Evolutionary conservation across 352 stramenopile species (phyloP).

Genomic region (Phytophthora ramorum): DNA sequence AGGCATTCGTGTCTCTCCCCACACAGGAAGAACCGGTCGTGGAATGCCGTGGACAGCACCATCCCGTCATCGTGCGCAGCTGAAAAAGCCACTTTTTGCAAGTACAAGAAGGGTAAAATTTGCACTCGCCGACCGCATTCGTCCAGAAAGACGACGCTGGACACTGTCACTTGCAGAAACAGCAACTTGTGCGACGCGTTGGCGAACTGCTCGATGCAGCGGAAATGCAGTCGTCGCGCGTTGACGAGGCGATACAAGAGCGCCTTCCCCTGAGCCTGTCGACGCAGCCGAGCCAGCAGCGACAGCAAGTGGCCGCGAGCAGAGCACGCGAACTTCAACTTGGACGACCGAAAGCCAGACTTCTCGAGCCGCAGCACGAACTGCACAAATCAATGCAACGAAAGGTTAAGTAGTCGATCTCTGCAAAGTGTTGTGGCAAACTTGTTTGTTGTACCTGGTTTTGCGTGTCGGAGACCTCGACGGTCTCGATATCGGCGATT

Average conservation of each 20-base stretch:
- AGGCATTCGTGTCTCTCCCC: slow-evolving; percentile 64
- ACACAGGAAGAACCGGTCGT: slow-evolving; percentile 77
- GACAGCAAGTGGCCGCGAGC: slow-evolving; percentile 65
- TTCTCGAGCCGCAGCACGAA: slow-evolving; percentile 73
- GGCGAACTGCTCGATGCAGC: slow-evolving; percentile 74
- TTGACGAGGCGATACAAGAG: slow-evolving; percentile 41
- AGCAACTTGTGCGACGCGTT: slow-evolving; percentile 63
- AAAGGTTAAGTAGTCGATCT: too few relatives aligned
- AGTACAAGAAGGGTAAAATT: slow-evolving; percentile 59
- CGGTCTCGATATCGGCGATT: slow-evolving; percentile 61
- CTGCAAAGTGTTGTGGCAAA: too few relatives aligned
- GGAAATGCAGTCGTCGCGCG: slow-evolving; percentile 48
- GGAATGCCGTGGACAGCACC: slow-evolving; percentile 65
- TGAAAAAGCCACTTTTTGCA: slow-evolving; percentile 55
- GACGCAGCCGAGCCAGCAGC: slow-evolving; percentile 54
- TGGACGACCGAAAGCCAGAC: slow-evolving; percentile 59
- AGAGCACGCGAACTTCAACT: slow-evolving; percentile 64
- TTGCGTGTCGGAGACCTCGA: slow-evolving; percentile 45
- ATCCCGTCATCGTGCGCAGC: slow-evolving; percentile 58
- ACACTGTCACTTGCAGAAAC: slow-evolving; percentile 57
- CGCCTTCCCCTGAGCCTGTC: slow-evolving; percentile 48
- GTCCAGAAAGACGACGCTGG: slow-evolving; percentile 62
- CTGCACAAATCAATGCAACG: slow-evolving; percentile 14
- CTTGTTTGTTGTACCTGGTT: slow-evolving; percentile 25
- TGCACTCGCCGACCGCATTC: slow-evolving; percentile 52